Percentiles rank a stretch among this genome's conserved stretches.
These are phyloP conservation scores for Acidomyces sp. DNA, from an alignment of 495 filamentous ascomycete species.

Conservation along the genomic window DNA sequence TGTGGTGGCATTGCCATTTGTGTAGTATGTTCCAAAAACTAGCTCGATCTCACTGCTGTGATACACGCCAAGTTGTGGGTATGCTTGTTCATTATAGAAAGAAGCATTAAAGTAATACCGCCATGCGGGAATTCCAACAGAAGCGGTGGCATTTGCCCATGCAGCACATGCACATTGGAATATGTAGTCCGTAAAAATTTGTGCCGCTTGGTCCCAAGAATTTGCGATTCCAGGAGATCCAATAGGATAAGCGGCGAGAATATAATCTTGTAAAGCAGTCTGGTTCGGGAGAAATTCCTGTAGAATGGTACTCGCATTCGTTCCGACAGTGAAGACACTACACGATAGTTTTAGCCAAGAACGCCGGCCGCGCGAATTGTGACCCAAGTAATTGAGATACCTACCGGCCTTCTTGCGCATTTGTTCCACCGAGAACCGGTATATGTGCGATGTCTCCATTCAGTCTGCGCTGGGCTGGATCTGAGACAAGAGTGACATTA, in stretches of 20 bases:
- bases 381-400: too few relatives aligned
- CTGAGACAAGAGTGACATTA: constrained; percentile 20
- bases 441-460: constrained; percentile 18
- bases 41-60: constrained; percentile 20
- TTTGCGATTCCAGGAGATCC: constrained; percentile 2
- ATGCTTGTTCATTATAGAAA: constrained; percentile 21
- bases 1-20: constrained; percentile 15
- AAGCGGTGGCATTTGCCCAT: constrained; percentile 13
- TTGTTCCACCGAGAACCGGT: constrained; percentile 22
- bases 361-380: too few relatives aligned
- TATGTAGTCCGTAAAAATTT: constrained; percentile 18
- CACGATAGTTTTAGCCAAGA: too few relatives aligned
- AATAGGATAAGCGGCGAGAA: constrained; percentile 12
- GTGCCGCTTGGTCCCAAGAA: constrained; percentile 13
- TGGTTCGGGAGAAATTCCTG: constrained; percentile 2
- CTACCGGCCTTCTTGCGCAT: constrained; percentile 22
- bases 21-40: constrained; percentile 19
- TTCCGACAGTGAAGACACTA: constrained; percentile 15
- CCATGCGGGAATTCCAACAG: constrained; percentile 17
- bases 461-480: constrained; percentile 12
- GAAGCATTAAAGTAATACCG: constrained; percentile 23
- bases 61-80: constrained; percentile 17
- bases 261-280: constrained; percentile 3
- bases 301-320: constrained; percentile 11
- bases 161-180: constrained; percentile 15